Evolutionary conservation across 164 flowering plant species (phyloP).

Genomic region (Stephania japonica): DNA sequence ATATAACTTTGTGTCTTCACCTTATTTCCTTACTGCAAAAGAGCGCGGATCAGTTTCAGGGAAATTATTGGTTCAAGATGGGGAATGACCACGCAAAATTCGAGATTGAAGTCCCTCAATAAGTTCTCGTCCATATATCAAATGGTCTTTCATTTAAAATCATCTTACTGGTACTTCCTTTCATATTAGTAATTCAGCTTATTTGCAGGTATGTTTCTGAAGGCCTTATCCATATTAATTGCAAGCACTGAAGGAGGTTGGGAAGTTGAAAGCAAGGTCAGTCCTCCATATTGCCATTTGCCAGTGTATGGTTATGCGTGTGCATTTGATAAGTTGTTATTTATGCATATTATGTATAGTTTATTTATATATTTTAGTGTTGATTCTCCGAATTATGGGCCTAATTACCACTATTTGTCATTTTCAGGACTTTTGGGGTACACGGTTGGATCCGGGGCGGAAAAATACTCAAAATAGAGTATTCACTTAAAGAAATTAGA

Average conservation of each 20-base stretch:
- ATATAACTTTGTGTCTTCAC: slow-evolving; percentile 38
- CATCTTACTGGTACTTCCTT: neutral
- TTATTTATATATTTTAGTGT: too few relatives aligned
- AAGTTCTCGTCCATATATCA: neutral
- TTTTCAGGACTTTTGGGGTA: too few relatives aligned
- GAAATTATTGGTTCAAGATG: slow-evolving; percentile 36
- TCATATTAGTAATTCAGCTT: neutral
- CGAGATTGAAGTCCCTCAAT: neutral
- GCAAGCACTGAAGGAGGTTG: slow-evolving; percentile 40
- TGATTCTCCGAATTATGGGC: too few relatives aligned
- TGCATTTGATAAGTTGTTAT: too few relatives aligned
- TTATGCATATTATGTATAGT: too few relatives aligned
- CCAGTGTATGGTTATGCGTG: too few relatives aligned
- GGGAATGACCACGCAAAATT: slow-evolving; percentile 18
- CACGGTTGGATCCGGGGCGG: too few relatives aligned
- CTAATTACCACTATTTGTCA: too few relatives aligned
- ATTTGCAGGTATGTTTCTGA: slow-evolving; percentile 29
- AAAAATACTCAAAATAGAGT: too few relatives aligned
- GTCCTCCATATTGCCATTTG: neutral
- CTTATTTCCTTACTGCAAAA: slow-evolving; percentile 26
- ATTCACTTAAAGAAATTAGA: too few relatives aligned
- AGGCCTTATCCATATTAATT: slow-evolving; percentile 32
- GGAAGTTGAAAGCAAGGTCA: slow-evolving; percentile 56
- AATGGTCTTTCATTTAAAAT: neutral
- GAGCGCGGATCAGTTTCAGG: slow-evolving; percentile 46